Conservation (phyloP, 2,329 filamentous ascomycete genomes). For the Alternaria sp. region DNA sequence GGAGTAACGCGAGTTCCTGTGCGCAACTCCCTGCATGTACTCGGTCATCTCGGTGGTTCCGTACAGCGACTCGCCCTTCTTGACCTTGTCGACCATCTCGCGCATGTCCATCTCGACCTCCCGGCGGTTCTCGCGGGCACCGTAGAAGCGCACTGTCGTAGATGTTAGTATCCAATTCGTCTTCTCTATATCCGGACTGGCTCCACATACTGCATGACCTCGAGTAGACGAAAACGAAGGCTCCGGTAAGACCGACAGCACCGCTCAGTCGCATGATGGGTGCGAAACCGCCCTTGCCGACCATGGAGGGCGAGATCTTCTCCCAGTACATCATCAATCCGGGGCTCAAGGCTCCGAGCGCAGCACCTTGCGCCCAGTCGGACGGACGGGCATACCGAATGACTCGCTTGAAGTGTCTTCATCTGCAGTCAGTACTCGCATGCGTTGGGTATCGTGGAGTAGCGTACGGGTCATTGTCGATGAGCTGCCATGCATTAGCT, state of each 20-base stretch:
- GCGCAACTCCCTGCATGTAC: constrained; percentile 92
- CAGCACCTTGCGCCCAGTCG: constrained; percentile 77
- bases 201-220: constrained; percentile 75
- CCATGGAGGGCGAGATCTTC: constrained; percentile 81
- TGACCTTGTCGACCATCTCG: constrained; percentile 97
- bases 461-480: constrained; percentile 96
- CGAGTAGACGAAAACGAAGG: constrained; percentile 85
- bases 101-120: constrained; percentile 96
- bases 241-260: constrained; percentile 74
- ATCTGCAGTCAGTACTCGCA: constrained; percentile 28
- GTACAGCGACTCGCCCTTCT: constrained; percentile 88
- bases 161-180: constrained; percentile 2
- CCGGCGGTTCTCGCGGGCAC: constrained; percentile 87
- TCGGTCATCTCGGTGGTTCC: constrained; percentile 78
- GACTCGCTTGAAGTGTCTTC: constrained; percentile 88
- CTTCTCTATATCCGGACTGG: background rate
- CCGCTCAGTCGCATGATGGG: constrained; percentile 80
- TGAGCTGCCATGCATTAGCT: constrained; percentile 70
- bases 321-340: constrained; percentile 79
- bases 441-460: constrained; percentile 6
- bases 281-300: constrained; percentile 81
- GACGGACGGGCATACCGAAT: constrained; percentile 82
- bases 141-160: constrained; percentile 85
- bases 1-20: constrained; percentile 90
- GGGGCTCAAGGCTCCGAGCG: constrained; percentile 74